A percentile compares a stretch with the other conserved stretches of the same genome.
Evolutionary conservation across 345 rosid genomes (phyloP).

Genomic region (Citrus inodora): DNA sequence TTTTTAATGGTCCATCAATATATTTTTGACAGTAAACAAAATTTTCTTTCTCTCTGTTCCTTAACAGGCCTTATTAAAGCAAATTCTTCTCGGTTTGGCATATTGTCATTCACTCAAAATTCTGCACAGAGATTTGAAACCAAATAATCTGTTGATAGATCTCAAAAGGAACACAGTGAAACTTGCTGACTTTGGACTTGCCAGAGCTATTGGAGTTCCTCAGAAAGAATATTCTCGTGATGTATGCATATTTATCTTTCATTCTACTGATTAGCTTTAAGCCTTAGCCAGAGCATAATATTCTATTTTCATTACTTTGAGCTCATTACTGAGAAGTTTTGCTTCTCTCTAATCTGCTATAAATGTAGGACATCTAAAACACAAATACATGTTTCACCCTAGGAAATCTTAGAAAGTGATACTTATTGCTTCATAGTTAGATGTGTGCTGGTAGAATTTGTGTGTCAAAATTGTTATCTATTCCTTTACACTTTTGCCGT

Average conservation of each 20-base stretch:
- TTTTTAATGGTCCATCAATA: neutral
- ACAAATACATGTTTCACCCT: neutral
- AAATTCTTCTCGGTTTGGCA: slow-evolving; percentile 8
- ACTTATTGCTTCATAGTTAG: neutral
- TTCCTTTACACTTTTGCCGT: neutral
- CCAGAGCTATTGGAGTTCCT: slow-evolving; percentile 40
- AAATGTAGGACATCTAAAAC: neutral
- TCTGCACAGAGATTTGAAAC: slow-evolving; percentile 52
- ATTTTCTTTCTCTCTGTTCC: neutral
- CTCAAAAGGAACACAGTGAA: slow-evolving; percentile 37
- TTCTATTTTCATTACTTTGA: neutral
- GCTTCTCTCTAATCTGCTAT: neutral
- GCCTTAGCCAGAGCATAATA: neutral
- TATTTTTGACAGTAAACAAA: neutral
- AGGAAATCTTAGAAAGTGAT: neutral
- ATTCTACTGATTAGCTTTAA: neutral
- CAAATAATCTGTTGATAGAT: slow-evolving; percentile 49
- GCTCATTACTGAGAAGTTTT: neutral
- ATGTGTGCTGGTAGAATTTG: neutral
- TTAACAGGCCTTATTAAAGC: slow-evolving; percentile 8
- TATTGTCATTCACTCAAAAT: slow-evolving; percentile 52
- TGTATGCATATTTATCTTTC: slow-evolving; percentile 20
- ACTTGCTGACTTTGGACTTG: slow-evolving; percentile 57
- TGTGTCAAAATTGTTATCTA: neutral
- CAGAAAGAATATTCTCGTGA: slow-evolving; percentile 34